These are phyloP conservation scores for Erigeron philadelphicus DNA, from an alignment of 140 eudicot genomes.

Conservation along the genomic window DNA sequence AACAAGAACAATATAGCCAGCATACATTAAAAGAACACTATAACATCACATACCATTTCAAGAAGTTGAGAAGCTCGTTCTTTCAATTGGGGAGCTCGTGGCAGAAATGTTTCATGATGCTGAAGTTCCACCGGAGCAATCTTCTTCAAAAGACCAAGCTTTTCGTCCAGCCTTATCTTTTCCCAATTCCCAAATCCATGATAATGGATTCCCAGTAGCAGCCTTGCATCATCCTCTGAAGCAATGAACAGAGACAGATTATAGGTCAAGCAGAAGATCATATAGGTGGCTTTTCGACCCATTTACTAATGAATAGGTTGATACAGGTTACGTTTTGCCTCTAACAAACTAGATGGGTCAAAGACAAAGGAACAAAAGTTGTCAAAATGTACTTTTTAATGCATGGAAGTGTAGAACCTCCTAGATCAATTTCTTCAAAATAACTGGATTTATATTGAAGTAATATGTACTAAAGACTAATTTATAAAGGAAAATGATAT, in stretches of 20 bases:
- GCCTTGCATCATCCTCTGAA: conserved; percentile 90
- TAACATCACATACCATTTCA: conserved; percentile 60
- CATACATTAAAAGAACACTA: background rate
- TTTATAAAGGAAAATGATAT: background rate
- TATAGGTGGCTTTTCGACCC: background rate
- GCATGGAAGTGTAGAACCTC: background rate
- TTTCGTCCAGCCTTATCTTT: conserved; percentile 77
- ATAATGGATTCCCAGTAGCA: conserved; percentile 84
- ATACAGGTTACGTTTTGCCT: conserved; percentile 2
- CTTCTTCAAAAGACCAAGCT: conserved; percentile 80
- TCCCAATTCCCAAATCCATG: conserved; percentile 99
- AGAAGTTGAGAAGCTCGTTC: conserved; percentile 95
- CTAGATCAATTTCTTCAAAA: background rate
- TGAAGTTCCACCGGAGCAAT: conserved; percentile 99
- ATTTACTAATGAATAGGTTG: background rate
- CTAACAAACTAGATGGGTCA: background rate
- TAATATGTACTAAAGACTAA: background rate
- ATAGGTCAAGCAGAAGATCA: conserved; percentile 8
- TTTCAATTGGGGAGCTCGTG: conserved; percentile 95
- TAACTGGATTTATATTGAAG: background rate
- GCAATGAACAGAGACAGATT: conserved; percentile 23
- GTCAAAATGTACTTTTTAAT: background rate
- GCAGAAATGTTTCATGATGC: conserved; percentile 94
- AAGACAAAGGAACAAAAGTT: background rate
- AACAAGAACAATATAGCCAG: background rate